phyloP scores from a whole-genome alignment of 768 basidiomycete genomes.

The Amanita molliuscula region DNA sequence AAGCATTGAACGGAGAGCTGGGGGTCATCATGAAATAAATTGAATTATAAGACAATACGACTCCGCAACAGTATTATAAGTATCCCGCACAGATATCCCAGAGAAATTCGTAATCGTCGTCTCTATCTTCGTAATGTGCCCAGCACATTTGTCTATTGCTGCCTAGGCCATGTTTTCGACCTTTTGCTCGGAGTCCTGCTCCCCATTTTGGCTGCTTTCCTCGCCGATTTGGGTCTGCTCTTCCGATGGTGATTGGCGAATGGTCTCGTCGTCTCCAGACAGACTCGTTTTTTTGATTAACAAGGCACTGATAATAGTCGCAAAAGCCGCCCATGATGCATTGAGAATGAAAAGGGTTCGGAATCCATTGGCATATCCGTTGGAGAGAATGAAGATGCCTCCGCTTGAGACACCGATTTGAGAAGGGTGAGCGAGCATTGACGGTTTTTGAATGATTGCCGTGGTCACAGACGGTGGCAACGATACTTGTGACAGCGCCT shows the following conservation, averaged over 20 bases:
- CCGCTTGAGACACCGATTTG: not conserved
- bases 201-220: not conserved
- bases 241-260: slow-evolving; percentile 10
- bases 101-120: no score
- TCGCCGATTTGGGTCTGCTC: not conserved
- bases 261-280: not conserved
- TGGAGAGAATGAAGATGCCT: not conserved
- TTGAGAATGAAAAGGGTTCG: not conserved
- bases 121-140: no score
- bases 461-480: no score
- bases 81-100: no score
- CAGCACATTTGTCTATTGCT: not conserved
- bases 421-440: not conserved
- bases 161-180: not conserved
- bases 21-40: no score
- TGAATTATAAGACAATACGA: no score
- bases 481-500: no score
- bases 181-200: not conserved
- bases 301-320: not conserved
- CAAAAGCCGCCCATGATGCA: not conserved
- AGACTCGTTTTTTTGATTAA: not conserved
- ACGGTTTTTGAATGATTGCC: not conserved
- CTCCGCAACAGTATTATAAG: no score
- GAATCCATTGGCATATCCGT: not conserved
- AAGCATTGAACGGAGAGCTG: no score